Conservation (phyloP, 2,329 filamentous ascomycete genomes). For the Tolypocladium paradoxum region DNA sequence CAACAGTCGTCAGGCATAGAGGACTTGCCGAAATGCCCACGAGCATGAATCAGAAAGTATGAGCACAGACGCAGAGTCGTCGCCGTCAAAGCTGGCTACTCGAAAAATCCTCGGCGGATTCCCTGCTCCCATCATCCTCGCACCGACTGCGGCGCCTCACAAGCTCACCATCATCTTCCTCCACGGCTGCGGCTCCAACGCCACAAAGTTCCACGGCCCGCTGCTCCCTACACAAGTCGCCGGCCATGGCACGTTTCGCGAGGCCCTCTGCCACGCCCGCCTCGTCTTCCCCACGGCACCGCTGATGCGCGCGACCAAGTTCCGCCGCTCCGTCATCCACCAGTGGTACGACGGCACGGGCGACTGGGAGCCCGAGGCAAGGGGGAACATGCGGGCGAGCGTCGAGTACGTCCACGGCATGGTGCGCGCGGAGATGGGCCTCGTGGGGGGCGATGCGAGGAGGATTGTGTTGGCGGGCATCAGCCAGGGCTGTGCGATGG, state of each 20-base stretch:
- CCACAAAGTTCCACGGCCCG: slow-evolving; percentile 25
- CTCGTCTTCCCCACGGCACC: slow-evolving; percentile 42
- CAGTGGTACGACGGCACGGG: slow-evolving; percentile 26
- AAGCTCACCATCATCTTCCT: slow-evolving; percentile 35
- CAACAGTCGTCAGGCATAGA: background rate
- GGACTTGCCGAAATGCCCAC: background rate
- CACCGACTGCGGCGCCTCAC: slow-evolving; percentile 20
- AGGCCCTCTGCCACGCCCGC: slow-evolving; percentile 29
- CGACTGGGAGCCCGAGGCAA: slow-evolving; percentile 20
- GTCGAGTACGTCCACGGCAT: slow-evolving; percentile 26
- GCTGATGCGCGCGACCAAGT: slow-evolving; percentile 18
- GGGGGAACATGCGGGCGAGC: slow-evolving; percentile 29
- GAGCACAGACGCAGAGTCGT: background rate
- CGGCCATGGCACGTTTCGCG: slow-evolving; percentile 13
- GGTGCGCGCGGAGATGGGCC: slow-evolving; percentile 22
- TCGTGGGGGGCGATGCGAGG: slow-evolving; percentile 19
- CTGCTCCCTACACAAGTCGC: slow-evolving; percentile 21
- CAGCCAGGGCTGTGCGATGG: slow-evolving; percentile 43
- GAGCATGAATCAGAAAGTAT: background rate
- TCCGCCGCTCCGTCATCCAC: slow-evolving; percentile 19
- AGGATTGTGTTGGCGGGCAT: slow-evolving; percentile 38
- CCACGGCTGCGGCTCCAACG: slow-evolving; percentile 36
- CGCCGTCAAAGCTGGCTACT: background rate
- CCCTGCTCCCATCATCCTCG: slow-evolving; percentile 8
- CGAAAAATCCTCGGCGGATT: slow-evolving; percentile 11